Base-by-base conservation (phyloP, 2,329 filamentous ascomycete genomes). In the Diaporthe capsici region DNA sequence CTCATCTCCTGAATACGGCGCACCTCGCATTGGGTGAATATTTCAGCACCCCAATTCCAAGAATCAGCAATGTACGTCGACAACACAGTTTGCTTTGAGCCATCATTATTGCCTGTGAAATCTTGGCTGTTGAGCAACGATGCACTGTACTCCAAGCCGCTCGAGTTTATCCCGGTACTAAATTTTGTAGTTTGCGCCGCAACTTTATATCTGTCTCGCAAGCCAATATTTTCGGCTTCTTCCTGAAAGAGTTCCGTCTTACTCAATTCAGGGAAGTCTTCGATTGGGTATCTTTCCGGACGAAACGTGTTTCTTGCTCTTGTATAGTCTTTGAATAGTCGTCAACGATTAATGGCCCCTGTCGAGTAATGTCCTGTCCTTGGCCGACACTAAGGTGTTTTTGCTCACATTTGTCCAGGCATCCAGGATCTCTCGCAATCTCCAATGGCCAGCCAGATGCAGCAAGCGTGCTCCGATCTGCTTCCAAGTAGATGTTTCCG, bases 31-130 rank as follows among this genome's bases (percentile, higher is more conserved):
- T 92, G 88, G 82, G 92, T 94, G 77, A 94, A 94, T 82, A 94
- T 90, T 79, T 94, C 92, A 15, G 92, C 90, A 13, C 92, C 92
- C 90, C 91, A 92, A 79, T 93, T 92, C 92, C 92, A 94, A 2
- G 92, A 91, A 81, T 94, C 92, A 9, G 90, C 87, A 9, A 94
- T 84, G 79, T 94, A 94, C 0, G 92, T 94, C 49, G 92, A 90
- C 1, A 92, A 85, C 0, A 90, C 92, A 13, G 89, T 92, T 22
- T 88, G 92, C 82, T 93, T 94, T 44, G 90, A 92, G 2, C 91
- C 91, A 81, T 94, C 92, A 78, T 94, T 94, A 74, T 92, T 78
- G 1, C 92, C 92, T 0, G 91, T 93, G 51, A 82, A 84, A 78
- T 94, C 92, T 81, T 92, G 90, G 1, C 92, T 92, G 0, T 90